A percentile compares a stretch with the other conserved stretches of the same genome.
phyloP scores from a whole-genome alignment of 23 red algal genomes.

The Agarophyton chilense region DNA sequence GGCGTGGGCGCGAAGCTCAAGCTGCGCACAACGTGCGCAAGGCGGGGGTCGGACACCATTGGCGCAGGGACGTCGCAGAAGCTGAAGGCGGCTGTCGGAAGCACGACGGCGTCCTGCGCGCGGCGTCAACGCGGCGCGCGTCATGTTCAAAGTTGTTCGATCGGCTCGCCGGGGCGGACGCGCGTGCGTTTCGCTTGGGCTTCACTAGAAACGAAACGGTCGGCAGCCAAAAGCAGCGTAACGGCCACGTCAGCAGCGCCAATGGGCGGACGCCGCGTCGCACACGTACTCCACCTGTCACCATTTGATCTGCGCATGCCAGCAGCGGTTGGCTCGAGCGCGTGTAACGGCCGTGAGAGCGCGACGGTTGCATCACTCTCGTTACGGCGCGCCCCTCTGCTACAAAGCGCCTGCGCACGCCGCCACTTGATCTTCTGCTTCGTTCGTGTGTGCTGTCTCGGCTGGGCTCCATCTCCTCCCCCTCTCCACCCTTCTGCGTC shows the following conservation, averaged over 20 bases:
- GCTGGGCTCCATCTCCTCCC: no score
- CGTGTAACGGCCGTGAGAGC: neutral
- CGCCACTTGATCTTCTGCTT: neutral
- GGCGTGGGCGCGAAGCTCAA: conserved; percentile 51
- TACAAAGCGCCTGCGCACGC: no score
- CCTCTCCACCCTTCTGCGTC: no score
- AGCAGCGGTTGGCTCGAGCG: neutral
- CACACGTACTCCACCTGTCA: neutral
- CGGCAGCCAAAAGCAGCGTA: neutral
- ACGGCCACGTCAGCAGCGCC: conserved; percentile 4
- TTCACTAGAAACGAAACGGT: neutral
- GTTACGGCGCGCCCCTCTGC: no score
- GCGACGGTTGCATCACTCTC: neutral
- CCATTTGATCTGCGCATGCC: neutral
- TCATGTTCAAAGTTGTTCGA: no score
- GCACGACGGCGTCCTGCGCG: no score
- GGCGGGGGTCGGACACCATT: neutral
- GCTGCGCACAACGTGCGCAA: conserved; percentile 17
- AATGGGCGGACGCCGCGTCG: neutral
- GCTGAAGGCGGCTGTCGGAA: no score
- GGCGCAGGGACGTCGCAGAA: neutral
- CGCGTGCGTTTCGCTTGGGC: no score
- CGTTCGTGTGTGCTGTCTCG: conserved; percentile 5
- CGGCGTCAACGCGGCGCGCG: no score
- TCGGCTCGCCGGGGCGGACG: no score